phyloP scores from a whole-genome alignment of 805 yeast species.

The Tanozyma kutaoensis region DNA sequence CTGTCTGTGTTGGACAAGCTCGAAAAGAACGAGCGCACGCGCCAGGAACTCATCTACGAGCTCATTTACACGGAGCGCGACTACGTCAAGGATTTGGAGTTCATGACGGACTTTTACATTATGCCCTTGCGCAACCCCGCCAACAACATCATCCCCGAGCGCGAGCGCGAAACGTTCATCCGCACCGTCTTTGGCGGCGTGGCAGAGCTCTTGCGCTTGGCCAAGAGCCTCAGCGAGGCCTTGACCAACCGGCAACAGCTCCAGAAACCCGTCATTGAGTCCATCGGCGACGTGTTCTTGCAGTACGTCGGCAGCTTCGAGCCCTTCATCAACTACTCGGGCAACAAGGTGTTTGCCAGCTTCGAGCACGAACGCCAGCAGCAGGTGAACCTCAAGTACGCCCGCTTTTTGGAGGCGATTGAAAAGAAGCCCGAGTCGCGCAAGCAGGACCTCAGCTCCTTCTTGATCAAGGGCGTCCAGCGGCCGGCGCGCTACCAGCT shows the following conservation, averaged over 20 bases:
- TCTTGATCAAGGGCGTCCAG: constrained; percentile 88
- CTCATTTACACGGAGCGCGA: constrained; percentile 89
- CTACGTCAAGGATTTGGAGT: constrained; percentile 88
- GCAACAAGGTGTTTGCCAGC: constrained; percentile 89
- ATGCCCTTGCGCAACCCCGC: constrained; percentile 72
- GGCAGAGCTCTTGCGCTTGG: constrained; percentile 73
- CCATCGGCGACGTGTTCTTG: constrained; percentile 77
- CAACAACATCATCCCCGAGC: constrained; percentile 68
- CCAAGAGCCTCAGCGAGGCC: constrained; percentile 78
- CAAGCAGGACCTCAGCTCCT: constrained; percentile 85
- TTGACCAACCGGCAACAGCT: constrained; percentile 73
- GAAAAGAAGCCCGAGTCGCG: constrained; percentile 76
- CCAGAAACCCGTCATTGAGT: constrained; percentile 69
- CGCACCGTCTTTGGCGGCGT: constrained; percentile 87
- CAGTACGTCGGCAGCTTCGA: constrained; percentile 80
- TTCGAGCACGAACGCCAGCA: constrained; percentile 92
- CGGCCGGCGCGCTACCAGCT: constrained; percentile 92
- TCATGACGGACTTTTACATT: constrained; percentile 87
- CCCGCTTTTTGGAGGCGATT: constrained; percentile 86
- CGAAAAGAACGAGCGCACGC: constrained; percentile 73
- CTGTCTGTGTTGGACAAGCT: constrained; percentile 62
- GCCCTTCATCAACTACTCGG: constrained; percentile 87
- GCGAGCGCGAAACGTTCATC: constrained; percentile 82
- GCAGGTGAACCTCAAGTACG: constrained; percentile 78
- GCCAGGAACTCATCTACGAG: constrained; percentile 94